These are phyloP conservation scores for Diaporthe citrichinensis DNA, from an alignment of 2,329 filamentous ascomycete species.

Conservation along the genomic window DNA sequence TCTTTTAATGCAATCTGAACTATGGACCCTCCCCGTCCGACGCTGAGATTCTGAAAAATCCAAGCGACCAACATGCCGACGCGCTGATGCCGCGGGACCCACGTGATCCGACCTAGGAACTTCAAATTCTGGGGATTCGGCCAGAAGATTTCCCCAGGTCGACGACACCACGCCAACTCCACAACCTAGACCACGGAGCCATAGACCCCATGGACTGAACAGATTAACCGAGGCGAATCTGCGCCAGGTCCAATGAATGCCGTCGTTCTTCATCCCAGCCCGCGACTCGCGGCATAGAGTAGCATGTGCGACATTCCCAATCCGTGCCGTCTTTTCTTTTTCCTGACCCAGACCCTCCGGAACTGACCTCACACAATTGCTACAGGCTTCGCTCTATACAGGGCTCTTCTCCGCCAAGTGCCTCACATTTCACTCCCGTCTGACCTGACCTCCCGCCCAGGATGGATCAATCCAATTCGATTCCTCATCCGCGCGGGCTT, in stretches of 20 bases:
- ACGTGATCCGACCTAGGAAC: constrained; percentile 23
- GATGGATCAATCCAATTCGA: constrained; percentile 61
- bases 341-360: not conserved
- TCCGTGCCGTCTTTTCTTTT: not conserved
- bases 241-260: constrained; percentile 50
- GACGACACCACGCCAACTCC: constrained; percentile 19
- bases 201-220: constrained; percentile 28
- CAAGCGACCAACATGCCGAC: not conserved
- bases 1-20: constrained; percentile 29
- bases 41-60: not conserved
- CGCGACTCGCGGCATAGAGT: constrained; percentile 66
- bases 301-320: constrained; percentile 57
- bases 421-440: constrained; percentile 66
- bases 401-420: constrained; percentile 75
- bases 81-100: constrained; percentile 15
- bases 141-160: constrained; percentile 21
- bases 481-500: constrained; percentile 75
- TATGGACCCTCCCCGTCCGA: not conserved
- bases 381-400: constrained; percentile 78
- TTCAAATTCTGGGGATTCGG: not conserved
- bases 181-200: not conserved
- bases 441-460: constrained; percentile 55
- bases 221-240: constrained; percentile 28
- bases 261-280: constrained; percentile 61
- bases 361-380: constrained; percentile 13